Evolutionary conservation across 73 alveolate genomes (phyloP), one percentile per base, ranked within the genome.

Genomic region (Stentor coeruleus): DNA sequence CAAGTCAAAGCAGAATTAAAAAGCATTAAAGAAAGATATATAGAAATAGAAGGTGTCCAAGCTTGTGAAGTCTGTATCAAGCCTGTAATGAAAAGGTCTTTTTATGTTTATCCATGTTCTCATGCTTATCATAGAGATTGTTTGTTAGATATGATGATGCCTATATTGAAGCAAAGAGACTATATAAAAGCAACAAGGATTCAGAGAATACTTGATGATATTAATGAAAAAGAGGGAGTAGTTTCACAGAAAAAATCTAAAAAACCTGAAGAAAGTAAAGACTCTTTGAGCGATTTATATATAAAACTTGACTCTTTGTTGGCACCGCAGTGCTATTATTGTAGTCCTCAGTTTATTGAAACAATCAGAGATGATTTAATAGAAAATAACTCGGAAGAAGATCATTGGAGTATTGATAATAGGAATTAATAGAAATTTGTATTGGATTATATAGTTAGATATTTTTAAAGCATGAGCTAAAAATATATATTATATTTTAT

Each of bases 111-210:
- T 85, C 99, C 97, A 3, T 94, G 99, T 81, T 86, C 88, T 60
- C 99, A 94, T 88, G 97, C 96, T 35, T 94, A 92, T 91, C 99
- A 94, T 77, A 92, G 94, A 86, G 97, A 75, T 35, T 75, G 83
- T 2, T 33, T 75, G 35, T 35, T 39, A 1, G 66, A 75, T 14
- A 75, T 35, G 11, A 26, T 75, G 77, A 75, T 75, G 59, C 83
- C 83, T 26, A n/a, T 37, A n/a, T n/a, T 75, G 20, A 39, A 37
- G 38, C n/a, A n/a, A 6, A 37, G 39, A n/a, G 83, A 75, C 3
- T 39, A 31, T 1, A 33, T 75, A 15, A 75, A 37, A 75, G 81
- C 77, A n/a, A 36, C 26, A 20, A 75, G 66, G 30, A 39, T 75
- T 2, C 37, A 14, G 6, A n/a, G 36, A 75, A 0, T 38, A 37